Evolutionary conservation across 2,329 filamentous ascomycete species (phyloP).

Genomic region (Chaetothyriales sp.): DNA sequence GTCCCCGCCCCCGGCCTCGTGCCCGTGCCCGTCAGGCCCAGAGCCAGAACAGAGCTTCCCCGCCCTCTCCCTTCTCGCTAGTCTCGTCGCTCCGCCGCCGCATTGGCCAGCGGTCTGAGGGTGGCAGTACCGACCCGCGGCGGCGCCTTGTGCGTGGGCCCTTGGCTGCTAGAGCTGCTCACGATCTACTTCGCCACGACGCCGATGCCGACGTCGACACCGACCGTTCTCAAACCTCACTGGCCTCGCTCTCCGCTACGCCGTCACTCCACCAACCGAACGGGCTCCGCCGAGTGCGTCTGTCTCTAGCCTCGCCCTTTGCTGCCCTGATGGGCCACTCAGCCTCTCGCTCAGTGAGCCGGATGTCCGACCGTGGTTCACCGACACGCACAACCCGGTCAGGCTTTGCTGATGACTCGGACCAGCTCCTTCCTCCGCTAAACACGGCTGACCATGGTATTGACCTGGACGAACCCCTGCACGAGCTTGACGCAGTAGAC

Average conservation of each 20-base stretch:
- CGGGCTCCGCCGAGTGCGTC: slow-evolving; percentile 28
- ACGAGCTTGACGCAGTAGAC: slow-evolving; percentile 29
- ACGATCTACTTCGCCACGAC: background rate
- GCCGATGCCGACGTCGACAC: background rate
- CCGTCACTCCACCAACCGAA: slow-evolving; percentile 13
- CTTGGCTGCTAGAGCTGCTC: slow-evolving; percentile 18
- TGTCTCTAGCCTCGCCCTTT: slow-evolving; percentile 30
- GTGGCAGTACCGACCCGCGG: slow-evolving; percentile 14
- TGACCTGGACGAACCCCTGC: slow-evolving; percentile 25
- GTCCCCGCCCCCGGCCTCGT: too few relatives aligned
- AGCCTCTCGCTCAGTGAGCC: slow-evolving; percentile 16
- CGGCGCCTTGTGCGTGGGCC: slow-evolving; percentile 26
- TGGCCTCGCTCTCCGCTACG: slow-evolving; percentile 10
- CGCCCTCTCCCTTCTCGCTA: slow-evolving; percentile 4
- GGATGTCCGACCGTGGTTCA: slow-evolving; percentile 17
- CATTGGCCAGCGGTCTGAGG: slow-evolving; percentile 1
- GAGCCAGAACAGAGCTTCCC: background rate
- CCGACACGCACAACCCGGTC: slow-evolving; percentile 20
- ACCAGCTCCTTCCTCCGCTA: slow-evolving; percentile 23
- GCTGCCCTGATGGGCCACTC: slow-evolving; percentile 30
- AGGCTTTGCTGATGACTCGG: slow-evolving; percentile 21
- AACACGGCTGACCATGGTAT: slow-evolving; percentile 26
- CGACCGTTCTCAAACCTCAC: background rate
- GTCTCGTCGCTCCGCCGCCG: slow-evolving; percentile 10
- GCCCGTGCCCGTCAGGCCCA: background rate